These are phyloP conservation scores for Spongospora subterranea DNA, from an alignment of 208 protist genomes.

Conservation along the genomic window DNA sequence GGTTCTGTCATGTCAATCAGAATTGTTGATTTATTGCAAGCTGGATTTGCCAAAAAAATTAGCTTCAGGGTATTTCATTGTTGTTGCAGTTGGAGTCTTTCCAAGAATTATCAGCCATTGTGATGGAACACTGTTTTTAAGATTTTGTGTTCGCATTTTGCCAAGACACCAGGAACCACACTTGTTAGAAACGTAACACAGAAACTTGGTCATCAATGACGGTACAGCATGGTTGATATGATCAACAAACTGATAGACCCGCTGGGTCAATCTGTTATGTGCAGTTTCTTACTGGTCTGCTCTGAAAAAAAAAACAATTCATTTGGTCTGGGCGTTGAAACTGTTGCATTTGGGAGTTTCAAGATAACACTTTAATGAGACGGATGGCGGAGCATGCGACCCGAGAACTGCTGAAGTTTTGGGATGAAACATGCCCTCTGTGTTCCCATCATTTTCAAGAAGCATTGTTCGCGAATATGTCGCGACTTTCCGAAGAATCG, in stretches of 20 bases:
- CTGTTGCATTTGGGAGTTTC: background rate
- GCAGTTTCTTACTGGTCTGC: background rate
- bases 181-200: background rate
- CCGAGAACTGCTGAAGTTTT: background rate
- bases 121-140: too few species aligned
- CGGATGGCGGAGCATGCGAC: background rate
- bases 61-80: too few species aligned
- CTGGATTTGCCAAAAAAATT: too few species aligned
- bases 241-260: background rate
- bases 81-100: too few species aligned
- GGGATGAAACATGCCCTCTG: background rate
- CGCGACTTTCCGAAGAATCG: background rate
- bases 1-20: too few species aligned
- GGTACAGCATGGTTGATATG: background rate
- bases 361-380: background rate
- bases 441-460: background rate
- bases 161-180: too few species aligned
- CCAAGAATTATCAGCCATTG: too few species aligned
- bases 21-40: too few species aligned
- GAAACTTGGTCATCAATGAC: background rate
- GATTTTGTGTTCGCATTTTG: too few species aligned
- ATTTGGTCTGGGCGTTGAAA: background rate
- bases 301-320: background rate
- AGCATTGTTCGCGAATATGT: background rate
- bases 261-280: background rate